phyloP scores from a whole-genome alignment of 352 stramenopile genomes.

The Globisporangium cylindrosporum region DNA sequence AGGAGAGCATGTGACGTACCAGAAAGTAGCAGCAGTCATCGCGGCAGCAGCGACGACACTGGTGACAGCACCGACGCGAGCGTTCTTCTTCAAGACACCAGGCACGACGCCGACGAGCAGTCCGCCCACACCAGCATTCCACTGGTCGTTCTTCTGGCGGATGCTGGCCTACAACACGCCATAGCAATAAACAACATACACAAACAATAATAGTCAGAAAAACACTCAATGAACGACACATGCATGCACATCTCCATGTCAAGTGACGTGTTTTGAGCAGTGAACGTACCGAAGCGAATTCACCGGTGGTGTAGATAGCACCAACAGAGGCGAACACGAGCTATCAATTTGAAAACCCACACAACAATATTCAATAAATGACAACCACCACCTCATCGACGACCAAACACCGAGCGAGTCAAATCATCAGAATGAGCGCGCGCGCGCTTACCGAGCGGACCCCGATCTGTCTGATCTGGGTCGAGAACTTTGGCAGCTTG shows the following conservation, averaged over 20 bases:
- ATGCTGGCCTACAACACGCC: slow-evolving; percentile 34
- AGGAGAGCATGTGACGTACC: slow-evolving; percentile 31
- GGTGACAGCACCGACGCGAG: slow-evolving; percentile 50
- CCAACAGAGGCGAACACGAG: slow-evolving; percentile 69
- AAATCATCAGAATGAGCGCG: not conserved
- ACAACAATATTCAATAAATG: not conserved
- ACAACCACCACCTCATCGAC: not conserved
- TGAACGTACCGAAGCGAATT: slow-evolving; percentile 46
- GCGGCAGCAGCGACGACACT: slow-evolving; percentile 38
- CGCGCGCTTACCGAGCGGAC: slow-evolving; percentile 50
- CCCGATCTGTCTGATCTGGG: slow-evolving; percentile 79
- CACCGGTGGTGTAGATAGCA: slow-evolving; percentile 61
- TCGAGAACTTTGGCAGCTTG: slow-evolving; percentile 79
- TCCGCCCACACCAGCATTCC: slow-evolving; percentile 70
- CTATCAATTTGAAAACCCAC: slow-evolving; percentile 23
- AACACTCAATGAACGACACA: not conserved
- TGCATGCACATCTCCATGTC: not conserved
- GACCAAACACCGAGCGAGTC: not conserved
- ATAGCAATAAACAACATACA: not conserved
- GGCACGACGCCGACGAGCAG: slow-evolving; percentile 64
- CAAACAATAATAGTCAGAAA: not conserved
- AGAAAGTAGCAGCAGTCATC: slow-evolving; percentile 65
- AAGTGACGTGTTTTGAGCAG: not conserved
- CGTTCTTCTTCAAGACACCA: slow-evolving; percentile 74
- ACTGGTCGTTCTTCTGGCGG: slow-evolving; percentile 64